Evolutionary conservation across 306 rosid genomes (phyloP), one percentile per base, ranked within the genome.

Genomic region (Prunus kanzakura): DNA sequence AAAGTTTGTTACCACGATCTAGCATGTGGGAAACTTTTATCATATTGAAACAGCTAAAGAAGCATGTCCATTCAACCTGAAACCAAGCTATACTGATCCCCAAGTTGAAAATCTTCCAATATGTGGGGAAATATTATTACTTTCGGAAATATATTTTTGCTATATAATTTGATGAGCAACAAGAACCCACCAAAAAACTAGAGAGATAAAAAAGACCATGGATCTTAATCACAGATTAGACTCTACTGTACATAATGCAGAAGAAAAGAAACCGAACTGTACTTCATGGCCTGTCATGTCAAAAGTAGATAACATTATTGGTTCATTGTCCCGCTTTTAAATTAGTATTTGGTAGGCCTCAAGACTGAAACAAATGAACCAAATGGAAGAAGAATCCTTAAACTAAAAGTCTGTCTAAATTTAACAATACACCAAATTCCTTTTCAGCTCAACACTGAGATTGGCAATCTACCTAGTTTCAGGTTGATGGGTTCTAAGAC

Each of bases 371-470:
- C 57, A 73, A 46, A 60, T 61, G n/a, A 73, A 64, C 49, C 22
- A 73, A 4, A 52, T 19, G 69, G 43, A 69, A 46, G 18, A 18
- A 29, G 46, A 27, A 72, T 61, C 71, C 70, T 20, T 51, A 35
- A 22, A 69, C 74, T 11, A 16, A 70, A 78, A 78, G 30, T 16
- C 71, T 61, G 43, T 43, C 62, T 49, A 78, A 69, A 30, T 70
- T 11, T 55, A 60, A 69, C 52, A 20, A 61, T 70, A 70, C 13
- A 52, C 29, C 66, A 71, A 15, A 22, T 62, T 22, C 76, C n/a
- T 13, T 78, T 58, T 70, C 23, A 32, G 43, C 9, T 15, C 62
- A 69, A 1, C 3, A 38, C 45, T 47, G 6, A 73, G 29, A 49
- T 46, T 64, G 18, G 29, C 10, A 23, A 58, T 23, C 46, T 60